phyloP scores from a whole-genome alignment of 176 grass and related monocot genomes.

The Cymbopogon citratus region DNA sequence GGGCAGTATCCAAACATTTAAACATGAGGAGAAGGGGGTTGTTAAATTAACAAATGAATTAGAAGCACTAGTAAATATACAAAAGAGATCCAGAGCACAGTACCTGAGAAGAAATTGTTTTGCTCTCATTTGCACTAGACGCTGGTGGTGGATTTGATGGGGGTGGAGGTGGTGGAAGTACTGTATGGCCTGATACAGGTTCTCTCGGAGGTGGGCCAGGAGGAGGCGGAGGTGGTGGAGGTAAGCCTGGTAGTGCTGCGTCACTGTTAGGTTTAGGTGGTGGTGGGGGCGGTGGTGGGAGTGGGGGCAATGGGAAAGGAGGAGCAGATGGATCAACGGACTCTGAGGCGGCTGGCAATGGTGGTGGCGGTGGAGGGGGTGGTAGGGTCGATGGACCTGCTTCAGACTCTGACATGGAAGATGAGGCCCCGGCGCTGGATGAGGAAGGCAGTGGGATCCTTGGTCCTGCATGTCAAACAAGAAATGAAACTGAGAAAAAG shows the following conservation, averaged over 20 bases:
- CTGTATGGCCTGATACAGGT: slow-evolving; percentile 37
- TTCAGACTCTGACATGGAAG: slow-evolving; percentile 64
- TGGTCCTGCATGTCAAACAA: slow-evolving; percentile 49
- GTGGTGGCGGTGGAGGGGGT: slow-evolving; percentile 70
- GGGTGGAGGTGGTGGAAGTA: slow-evolving; percentile 56
- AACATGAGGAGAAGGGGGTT: not conserved
- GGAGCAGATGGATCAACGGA: slow-evolving; percentile 36
- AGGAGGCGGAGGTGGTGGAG: slow-evolving; percentile 71
- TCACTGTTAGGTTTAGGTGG: slow-evolving; percentile 38
- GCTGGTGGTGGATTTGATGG: slow-evolving; percentile 52
- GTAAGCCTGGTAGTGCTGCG: slow-evolving; percentile 32
- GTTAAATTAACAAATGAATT: slow-evolving; percentile 3
- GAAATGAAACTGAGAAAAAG: slow-evolving; percentile 23
- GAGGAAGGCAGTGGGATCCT: slow-evolving; percentile 62
- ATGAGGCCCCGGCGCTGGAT: slow-evolving; percentile 46
- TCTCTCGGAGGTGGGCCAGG: slow-evolving; percentile 68
- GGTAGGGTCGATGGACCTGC: slow-evolving; percentile 58
- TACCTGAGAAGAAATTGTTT: slow-evolving; percentile 49
- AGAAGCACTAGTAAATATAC: not conserved
- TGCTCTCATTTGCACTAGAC: slow-evolving; percentile 37
- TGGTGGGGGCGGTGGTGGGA: slow-evolving; percentile 49
- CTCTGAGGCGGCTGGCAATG: slow-evolving; percentile 55
- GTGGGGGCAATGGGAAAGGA: slow-evolving; percentile 48
- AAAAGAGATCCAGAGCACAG: not conserved
- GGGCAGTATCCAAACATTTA: slow-evolving; percentile 17